These are phyloP conservation scores for Auxenochlorella pyrenoidosa DNA, from an alignment of 139 green algal species.

Conservation along the genomic window DNA sequence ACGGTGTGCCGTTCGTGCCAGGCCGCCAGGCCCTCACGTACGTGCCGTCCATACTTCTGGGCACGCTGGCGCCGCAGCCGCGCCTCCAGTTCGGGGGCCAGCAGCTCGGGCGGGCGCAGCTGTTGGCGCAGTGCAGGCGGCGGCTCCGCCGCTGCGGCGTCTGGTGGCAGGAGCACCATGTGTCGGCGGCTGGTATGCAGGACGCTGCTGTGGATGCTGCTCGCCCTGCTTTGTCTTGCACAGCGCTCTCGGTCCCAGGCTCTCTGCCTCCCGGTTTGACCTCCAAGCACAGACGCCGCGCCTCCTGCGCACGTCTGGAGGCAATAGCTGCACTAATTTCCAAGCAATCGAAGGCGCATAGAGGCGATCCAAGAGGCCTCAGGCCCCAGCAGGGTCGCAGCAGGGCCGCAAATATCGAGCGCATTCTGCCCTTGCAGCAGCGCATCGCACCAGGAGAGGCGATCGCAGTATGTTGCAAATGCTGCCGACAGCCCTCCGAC, in stretches of 20 bases:
- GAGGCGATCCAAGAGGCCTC: too few species aligned
- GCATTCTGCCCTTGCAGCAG: too few species aligned
- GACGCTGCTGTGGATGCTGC: background rate
- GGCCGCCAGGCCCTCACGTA: background rate
- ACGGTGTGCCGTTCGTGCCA: background rate
- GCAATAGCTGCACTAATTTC: too few species aligned
- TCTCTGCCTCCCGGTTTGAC: too few species aligned
- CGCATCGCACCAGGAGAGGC: too few species aligned
- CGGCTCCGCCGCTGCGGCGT: background rate
- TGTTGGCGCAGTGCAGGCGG: background rate
- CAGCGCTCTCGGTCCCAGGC: too few species aligned
- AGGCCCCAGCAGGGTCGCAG: background rate
- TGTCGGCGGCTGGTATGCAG: background rate
- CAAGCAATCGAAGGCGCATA: too few species aligned
- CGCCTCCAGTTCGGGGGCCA: constrained; percentile 9
- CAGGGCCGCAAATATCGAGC: background rate
- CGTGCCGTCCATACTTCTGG: constrained; percentile 1
- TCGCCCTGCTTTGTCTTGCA: too few species aligned
- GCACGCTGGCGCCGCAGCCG: constrained; percentile 19
- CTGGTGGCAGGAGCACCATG: background rate
- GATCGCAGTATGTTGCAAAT: background rate
- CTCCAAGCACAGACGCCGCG: too few species aligned
- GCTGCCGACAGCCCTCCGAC: background rate
- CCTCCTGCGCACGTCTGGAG: too few species aligned
- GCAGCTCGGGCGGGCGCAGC: background rate